Evolutionary conservation across 345 rosid genomes (phyloP).

Genomic region (Psidium guajava): DNA sequence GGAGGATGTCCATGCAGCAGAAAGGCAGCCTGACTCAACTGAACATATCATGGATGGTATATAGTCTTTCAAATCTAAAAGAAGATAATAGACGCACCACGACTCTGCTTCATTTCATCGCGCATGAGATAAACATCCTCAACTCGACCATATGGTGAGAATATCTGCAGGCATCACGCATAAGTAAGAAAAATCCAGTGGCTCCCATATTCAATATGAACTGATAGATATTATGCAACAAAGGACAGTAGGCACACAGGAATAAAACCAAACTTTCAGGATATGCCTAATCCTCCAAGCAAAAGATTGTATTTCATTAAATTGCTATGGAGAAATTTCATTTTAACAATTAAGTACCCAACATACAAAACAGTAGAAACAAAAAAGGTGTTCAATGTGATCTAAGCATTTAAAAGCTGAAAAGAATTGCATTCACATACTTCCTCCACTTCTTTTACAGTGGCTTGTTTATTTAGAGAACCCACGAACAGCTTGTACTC

Average conservation of each 20-base stretch:
- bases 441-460: conserved; percentile 90
- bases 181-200: background rate
- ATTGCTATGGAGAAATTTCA: background rate
- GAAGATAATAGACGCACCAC: conserved; percentile 44
- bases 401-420: background rate
- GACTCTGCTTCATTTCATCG: conserved; percentile 89
- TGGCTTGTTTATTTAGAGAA: conserved; percentile 83
- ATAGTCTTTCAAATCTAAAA: background rate
- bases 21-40: background rate
- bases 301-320: background rate
- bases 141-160: conserved; percentile 71
- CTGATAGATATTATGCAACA: background rate
- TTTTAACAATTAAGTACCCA: background rate
- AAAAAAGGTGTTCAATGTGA: background rate
- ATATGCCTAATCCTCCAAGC: background rate
- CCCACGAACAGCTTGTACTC: conserved; percentile 97
- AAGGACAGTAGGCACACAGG: background rate
- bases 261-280: background rate
- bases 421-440: conserved; percentile 17
- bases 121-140: conserved; percentile 99
- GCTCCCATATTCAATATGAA: background rate
- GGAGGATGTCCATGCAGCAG: background rate
- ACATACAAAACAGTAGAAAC: background rate
- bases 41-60: background rate
- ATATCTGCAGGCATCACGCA: conserved; percentile 39